Evolutionary conservation across 2,329 filamentous ascomycete genomes (phyloP).

Genomic region (Cytospora leucostoma): DNA sequence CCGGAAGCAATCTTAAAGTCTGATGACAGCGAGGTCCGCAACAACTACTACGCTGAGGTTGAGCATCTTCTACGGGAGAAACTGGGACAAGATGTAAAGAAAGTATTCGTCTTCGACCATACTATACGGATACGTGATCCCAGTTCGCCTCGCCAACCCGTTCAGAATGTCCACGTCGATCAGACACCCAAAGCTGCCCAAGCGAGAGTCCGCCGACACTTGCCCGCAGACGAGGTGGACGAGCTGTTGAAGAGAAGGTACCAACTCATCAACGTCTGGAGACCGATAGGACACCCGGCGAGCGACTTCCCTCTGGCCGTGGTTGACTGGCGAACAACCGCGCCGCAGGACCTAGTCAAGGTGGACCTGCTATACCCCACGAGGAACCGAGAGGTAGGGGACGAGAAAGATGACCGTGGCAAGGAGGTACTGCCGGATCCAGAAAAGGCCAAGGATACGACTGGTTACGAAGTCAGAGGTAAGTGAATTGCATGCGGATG

Average conservation of each 20-base stretch:
- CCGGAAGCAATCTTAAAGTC: constrained; percentile 47
- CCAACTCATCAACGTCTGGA: constrained; percentile 72
- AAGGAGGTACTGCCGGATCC: constrained; percentile 59
- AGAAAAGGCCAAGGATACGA: constrained; percentile 47
- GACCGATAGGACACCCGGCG: constrained; percentile 64
- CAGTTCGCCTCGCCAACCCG: constrained; percentile 61
- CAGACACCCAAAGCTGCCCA: constrained; percentile 66
- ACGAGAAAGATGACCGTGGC: constrained; percentile 55
- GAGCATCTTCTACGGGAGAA: constrained; percentile 57
- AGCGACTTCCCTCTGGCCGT: constrained; percentile 66
- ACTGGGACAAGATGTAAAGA: constrained; percentile 54
- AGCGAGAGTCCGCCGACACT: constrained; percentile 61
- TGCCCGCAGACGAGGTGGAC: constrained; percentile 56
- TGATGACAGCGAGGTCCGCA: constrained; percentile 56
- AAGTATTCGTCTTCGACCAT: constrained; percentile 72
- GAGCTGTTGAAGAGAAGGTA: constrained; percentile 58
- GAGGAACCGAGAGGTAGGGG: constrained; percentile 35
- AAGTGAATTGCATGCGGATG: constrained; percentile 3
- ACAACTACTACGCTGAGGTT: constrained; percentile 63
- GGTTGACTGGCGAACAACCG: constrained; percentile 63
- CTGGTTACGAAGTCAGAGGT: constrained; percentile 60
- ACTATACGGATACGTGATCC: constrained; percentile 62
- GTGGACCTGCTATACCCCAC: constrained; percentile 65
- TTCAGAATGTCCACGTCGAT: constrained; percentile 72
- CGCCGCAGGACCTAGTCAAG: constrained; percentile 58